Evolutionary conservation across 2,329 filamentous ascomycete species (phyloP).

Genomic region (Chalara sp.): DNA sequence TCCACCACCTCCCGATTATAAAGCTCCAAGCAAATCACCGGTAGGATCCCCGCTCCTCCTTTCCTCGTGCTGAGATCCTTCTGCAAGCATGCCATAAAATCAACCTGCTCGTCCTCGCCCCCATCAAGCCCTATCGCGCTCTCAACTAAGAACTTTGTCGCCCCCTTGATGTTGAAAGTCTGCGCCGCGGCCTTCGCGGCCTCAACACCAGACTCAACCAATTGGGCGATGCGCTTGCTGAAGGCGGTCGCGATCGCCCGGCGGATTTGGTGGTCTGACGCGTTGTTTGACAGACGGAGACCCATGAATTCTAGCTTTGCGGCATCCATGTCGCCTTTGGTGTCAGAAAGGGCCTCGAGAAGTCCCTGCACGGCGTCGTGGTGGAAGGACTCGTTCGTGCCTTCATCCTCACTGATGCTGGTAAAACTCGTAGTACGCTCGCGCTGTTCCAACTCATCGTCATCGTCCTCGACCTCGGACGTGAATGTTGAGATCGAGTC

Average conservation of each 20-base stretch:
- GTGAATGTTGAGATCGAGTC: constrained; percentile 60
- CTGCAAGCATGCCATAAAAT: constrained; percentile 78
- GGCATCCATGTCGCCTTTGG: constrained; percentile 68
- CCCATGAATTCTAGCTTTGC: constrained; percentile 87
- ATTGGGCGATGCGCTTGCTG: constrained; percentile 70
- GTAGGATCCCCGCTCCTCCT: constrained; percentile 61
- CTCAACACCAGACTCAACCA: constrained; percentile 53
- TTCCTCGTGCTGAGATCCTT: constrained; percentile 63
- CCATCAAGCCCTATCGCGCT: constrained; percentile 59
- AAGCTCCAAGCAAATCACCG: constrained; percentile 75
- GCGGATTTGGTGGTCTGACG: constrained; percentile 82
- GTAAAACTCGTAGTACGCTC: constrained; percentile 66
- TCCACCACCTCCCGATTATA: constrained; percentile 81
- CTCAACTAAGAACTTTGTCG: constrained; percentile 49
- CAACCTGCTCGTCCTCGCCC: constrained; percentile 67
- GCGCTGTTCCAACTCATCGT: constrained; percentile 29
- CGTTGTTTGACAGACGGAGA: constrained; percentile 84
- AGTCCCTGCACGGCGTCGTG: constrained; percentile 80
- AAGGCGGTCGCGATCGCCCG: constrained; percentile 81
- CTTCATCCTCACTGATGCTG: constrained; percentile 58
- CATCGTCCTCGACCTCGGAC: constrained; percentile 39
- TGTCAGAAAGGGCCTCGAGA: constrained; percentile 74
- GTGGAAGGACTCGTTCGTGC: constrained; percentile 61
- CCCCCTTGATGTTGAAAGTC: constrained; percentile 49
- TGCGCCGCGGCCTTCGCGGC: constrained; percentile 58